These are phyloP conservation scores for Aspergillus baeticus DNA, from an alignment of 495 filamentous ascomycete genomes.

Conservation along the genomic window DNA sequence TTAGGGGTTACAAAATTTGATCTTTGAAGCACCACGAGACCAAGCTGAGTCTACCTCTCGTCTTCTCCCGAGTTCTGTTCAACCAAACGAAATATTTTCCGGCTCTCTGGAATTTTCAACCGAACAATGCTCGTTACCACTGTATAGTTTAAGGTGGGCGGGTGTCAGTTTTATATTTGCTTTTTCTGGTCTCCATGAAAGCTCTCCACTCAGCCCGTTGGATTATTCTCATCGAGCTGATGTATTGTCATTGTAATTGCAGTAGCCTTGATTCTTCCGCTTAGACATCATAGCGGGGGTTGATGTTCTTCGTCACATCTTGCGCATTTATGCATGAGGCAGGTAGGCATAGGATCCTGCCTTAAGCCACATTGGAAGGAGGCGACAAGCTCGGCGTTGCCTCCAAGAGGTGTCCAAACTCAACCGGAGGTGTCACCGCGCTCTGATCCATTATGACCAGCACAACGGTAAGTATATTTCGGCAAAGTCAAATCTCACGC, in stretches of 20 bases:
- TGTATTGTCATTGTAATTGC: slow-evolving; percentile 8
- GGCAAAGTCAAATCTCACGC: neutral
- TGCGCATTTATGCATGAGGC: slow-evolving; percentile 1
- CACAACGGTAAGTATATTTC: neutral
- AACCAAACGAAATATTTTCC: neutral
- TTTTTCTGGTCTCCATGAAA: neutral
- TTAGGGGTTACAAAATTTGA: slow-evolving; percentile 2
- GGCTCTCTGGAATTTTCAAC: neutral
- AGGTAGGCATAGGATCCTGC: neutral
- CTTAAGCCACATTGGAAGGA: neutral
- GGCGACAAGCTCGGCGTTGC: neutral
- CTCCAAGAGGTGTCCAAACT: slow-evolving; percentile 1
- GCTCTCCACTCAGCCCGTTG: neutral
- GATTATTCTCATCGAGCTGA: slow-evolving; percentile 1
- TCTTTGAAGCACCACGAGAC: slow-evolving; percentile 11
- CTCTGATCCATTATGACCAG: neutral
- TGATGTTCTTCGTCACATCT: neutral
- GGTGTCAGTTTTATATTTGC: neutral
- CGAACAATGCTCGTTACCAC: neutral
- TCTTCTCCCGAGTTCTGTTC: neutral
- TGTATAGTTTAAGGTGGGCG: neutral
- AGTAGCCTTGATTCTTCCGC: slow-evolving; percentile 8
- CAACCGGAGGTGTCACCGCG: slow-evolving; percentile 4
- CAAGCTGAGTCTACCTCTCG: neutral
- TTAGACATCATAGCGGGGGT: neutral